phyloP scores from a whole-genome alignment of 257 asterid genomes.

The Ajuga chamaepitys region DNA sequence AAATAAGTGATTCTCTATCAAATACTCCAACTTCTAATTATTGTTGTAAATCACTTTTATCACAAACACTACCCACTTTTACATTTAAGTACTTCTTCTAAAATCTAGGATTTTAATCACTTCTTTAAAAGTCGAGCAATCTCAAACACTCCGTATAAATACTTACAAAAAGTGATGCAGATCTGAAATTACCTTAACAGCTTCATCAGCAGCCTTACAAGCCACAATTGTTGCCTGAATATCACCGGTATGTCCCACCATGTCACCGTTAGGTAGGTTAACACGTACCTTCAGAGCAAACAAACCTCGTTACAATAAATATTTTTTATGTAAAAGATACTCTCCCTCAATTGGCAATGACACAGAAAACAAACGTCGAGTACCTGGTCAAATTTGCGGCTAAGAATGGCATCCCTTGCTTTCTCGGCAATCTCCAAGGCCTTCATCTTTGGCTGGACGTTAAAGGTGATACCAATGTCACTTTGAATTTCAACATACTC shows the following conservation, averaged over 20 bases:
- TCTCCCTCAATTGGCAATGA: not conserved
- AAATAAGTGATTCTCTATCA: too few relatives aligned
- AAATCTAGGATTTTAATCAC: too few relatives aligned
- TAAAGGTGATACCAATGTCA: slow-evolving; percentile 80
- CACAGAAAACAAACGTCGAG: not conserved
- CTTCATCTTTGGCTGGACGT: slow-evolving; percentile 90
- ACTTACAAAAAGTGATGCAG: not conserved
- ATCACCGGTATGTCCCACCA: slow-evolving; percentile 99
- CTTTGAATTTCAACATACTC: slow-evolving; percentile 90
- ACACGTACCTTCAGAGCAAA: slow-evolving; percentile 55
- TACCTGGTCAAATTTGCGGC: slow-evolving; percentile 89
- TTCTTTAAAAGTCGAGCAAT: too few relatives aligned
- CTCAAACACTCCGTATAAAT: too few relatives aligned
- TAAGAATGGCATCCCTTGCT: slow-evolving; percentile 85
- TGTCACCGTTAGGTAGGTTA: slow-evolving; percentile 83
- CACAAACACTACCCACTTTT: too few relatives aligned
- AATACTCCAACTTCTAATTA: too few relatives aligned
- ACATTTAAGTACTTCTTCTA: too few relatives aligned
- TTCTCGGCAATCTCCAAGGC: slow-evolving; percentile 93
- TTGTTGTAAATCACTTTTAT: too few relatives aligned
- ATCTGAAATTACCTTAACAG: slow-evolving; percentile 64
- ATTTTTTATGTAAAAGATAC: not conserved
- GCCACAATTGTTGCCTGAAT: slow-evolving; percentile 85
- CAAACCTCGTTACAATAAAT: not conserved
- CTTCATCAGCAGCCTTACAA: slow-evolving; percentile 90